phyloP scores from a whole-genome alignment of 352 stramenopile species.

The Phytophthora pisi region DNA sequence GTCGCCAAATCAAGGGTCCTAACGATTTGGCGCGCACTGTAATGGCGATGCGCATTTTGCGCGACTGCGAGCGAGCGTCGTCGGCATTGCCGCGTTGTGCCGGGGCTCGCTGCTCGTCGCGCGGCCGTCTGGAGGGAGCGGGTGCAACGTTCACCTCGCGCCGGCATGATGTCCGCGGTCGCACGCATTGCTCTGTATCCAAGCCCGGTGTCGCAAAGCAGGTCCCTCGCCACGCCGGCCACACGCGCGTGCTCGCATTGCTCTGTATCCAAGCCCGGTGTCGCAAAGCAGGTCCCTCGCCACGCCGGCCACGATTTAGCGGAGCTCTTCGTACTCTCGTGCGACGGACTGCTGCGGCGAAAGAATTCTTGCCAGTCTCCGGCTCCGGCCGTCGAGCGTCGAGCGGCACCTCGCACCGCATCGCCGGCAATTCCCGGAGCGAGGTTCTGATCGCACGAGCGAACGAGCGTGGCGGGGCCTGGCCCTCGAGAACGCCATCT shows the following conservation, averaged over 20 bases:
- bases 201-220: conserved; percentile 11
- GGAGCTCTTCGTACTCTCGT: conserved; percentile 16
- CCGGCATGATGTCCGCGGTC: conserved; percentile 15
- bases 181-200: conserved; percentile 12
- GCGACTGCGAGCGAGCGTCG: neutral
- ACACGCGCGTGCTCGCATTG: neutral
- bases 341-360: conserved; percentile 7
- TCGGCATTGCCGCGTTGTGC: no score
- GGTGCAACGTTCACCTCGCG: conserved; percentile 8
- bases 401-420: neutral
- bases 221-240: neutral
- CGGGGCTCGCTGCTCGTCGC: neutral
- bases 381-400: neutral
- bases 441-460: conserved; percentile 8
- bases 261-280: conserved; percentile 11
- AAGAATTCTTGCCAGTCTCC: conserved; percentile 26
- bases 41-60: neutral
- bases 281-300: conserved; percentile 10
- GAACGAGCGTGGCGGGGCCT: neutral
- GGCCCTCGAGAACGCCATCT: conserved; percentile 24
- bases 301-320: neutral
- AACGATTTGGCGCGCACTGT: no score
- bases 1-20: no score
- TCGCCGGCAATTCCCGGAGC: neutral
- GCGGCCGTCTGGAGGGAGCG: conserved; percentile 6